Base-by-base conservation (phyloP, 495 filamentous ascomycete genomes). In the Darksidea phi region DNA sequence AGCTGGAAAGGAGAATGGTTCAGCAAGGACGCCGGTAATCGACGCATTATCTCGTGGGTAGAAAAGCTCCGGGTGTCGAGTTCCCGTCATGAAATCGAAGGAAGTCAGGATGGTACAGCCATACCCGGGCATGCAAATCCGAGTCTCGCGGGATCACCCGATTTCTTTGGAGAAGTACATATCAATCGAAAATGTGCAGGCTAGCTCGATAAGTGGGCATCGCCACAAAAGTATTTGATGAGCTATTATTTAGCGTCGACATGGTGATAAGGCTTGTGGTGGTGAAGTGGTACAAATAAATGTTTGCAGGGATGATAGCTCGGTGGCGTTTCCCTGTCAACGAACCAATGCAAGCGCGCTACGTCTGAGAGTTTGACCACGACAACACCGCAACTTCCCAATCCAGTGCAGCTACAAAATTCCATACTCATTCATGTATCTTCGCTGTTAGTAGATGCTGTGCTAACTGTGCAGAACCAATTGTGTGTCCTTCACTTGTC, bases 321-420 rank as follows among this genome's bases (percentile, higher is more conserved):
- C 15, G 21, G 20, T 48, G 46, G 46, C 18, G 46, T 28, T 21
- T 23, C 46, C 32, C 20, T 13, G 49, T 38, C 23, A 48, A 48
- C 54, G 45, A 21, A 53, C 57, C 48, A 50, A 46, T 53, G 26
- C 52, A 15, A 38, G 24, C 26, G 17, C 34, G 45, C 56, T 45
- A 48, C 37, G 56, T 23, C 46, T 10, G 17, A 41, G 34, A 18
- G 18, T 13, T 26, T 38, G 20, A 51, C 47, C 48, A 60, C 57
- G 48, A 53, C 57, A 59, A 59, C 55, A 59, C 55, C 55, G 45
- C 55, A 18, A 37, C 2, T 50, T 34, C 34, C 20, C n/a, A 34
- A 12, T 28, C 34, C 20, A 48, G 24, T 25, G 41, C 41, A n/a
- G 5, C 41, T 43, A 20, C 47, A 43, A n/a, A 24, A 20, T 32